Evolutionary conservation across 208 protist species (phyloP).

Genomic region (Endotrypanum monterogeii): DNA sequence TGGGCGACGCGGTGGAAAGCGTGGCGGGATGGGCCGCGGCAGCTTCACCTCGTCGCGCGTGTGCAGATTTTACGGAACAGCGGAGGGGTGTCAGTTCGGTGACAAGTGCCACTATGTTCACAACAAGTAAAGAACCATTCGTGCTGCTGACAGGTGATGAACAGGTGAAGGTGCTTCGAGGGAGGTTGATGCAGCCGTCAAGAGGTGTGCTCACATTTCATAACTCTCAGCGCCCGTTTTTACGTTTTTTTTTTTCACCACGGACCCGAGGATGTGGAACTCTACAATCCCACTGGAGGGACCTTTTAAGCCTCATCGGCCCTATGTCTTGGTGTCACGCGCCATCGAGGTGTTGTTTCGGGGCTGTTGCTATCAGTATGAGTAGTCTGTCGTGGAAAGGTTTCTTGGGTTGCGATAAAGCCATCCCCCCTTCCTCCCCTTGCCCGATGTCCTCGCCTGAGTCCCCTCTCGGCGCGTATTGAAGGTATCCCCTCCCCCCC

Average conservation of each 20-base stretch:
- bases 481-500: no score
- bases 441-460: no score
- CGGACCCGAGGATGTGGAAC: neutral
- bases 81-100: constrained; percentile 48
- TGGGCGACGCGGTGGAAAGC: constrained; percentile 23
- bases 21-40: constrained; percentile 23
- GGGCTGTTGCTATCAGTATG: neutral
- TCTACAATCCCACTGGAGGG: neutral
- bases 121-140: constrained; percentile 14
- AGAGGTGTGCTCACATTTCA: neutral
- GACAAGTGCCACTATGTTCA: constrained; percentile 46
- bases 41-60: constrained; percentile 16
- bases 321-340: neutral
- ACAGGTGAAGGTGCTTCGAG: neutral
- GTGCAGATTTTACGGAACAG: constrained; percentile 38
- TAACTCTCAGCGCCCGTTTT: neutral
- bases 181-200: neutral
- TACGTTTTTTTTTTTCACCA: neutral
- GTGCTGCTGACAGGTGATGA: neutral
- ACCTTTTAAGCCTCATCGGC: neutral
- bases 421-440: neutral
- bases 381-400: neutral
- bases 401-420: neutral
- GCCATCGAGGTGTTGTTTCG: neutral
- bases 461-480: no score